Conservation (phyloP, 257 asterid species). For the Verbascum thapsus region DNA sequence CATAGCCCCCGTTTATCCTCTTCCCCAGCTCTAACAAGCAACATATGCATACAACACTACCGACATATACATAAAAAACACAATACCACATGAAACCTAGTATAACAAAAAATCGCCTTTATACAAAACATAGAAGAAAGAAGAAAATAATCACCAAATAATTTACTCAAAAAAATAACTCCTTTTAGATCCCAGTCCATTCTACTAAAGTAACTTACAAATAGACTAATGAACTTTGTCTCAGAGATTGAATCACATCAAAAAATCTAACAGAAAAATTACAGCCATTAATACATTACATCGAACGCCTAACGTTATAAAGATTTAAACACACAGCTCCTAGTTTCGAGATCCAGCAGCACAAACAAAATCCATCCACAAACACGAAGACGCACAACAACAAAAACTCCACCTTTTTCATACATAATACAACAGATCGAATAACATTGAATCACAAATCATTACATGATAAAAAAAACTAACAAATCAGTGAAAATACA, state of each 20-base stretch:
- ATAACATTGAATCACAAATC: not conserved
- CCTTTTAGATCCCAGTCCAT: slow-evolving; percentile 12
- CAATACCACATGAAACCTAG: not conserved
- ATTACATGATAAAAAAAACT: not conserved
- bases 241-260: not conserved
- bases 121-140: too few relatives aligned
- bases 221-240: not conserved
- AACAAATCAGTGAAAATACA: slow-evolving; percentile 12
- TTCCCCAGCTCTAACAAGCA: slow-evolving; percentile 21
- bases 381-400: not conserved
- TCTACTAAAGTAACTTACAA: too few relatives aligned
- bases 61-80: not conserved
- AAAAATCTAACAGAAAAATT: not conserved
- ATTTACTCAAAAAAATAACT: not conserved
- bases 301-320: not conserved
- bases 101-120: not conserved
- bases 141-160: not conserved
- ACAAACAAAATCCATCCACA: not conserved
- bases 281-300: not conserved
- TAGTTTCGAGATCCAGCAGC: slow-evolving; percentile 24
- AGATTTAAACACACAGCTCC: slow-evolving; percentile 1
- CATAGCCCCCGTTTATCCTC: slow-evolving; percentile 7
- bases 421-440: slow-evolving; percentile 25
- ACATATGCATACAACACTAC: not conserved
- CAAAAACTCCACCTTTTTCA: slow-evolving; percentile 1